Percentiles rank a stretch among this genome's conserved stretches.
phyloP scores from a whole-genome alignment of 345 rosid genomes.

The Turritis glabra region DNA sequence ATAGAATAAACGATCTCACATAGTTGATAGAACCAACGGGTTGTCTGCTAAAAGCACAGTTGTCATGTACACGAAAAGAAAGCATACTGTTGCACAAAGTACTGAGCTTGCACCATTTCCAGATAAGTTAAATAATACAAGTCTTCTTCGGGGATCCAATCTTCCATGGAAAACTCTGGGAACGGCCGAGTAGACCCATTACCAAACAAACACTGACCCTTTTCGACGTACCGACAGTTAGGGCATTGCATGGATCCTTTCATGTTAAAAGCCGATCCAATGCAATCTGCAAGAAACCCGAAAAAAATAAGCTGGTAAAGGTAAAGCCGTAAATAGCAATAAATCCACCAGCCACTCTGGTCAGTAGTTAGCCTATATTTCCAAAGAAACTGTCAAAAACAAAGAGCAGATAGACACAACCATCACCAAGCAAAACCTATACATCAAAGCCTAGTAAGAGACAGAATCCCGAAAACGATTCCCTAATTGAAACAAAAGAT shows the following conservation, averaged over 20 bases:
- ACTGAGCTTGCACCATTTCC: conserved; percentile 51
- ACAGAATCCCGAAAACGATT: too few relatives aligned
- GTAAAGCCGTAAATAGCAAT: background rate
- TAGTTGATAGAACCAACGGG: background rate
- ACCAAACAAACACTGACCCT: conserved; percentile 73
- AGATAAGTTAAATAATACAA: conserved; percentile 50
- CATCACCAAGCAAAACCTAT: too few relatives aligned
- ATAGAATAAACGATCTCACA: background rate
- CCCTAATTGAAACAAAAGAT: too few relatives aligned
- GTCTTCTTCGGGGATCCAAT: conserved; percentile 63
- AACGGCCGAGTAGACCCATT: conserved; percentile 53
- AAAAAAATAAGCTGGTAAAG: background rate
- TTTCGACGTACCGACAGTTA: conserved; percentile 70
- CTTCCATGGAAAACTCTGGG: conserved; percentile 64
- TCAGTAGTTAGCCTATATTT: too few relatives aligned
- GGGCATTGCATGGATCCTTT: conserved; percentile 89
- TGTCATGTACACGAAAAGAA: conserved; percentile 3
- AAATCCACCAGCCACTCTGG: background rate
- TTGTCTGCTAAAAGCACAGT: background rate
- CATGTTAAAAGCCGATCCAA: conserved; percentile 79
- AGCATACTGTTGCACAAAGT: background rate
- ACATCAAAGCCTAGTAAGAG: too few relatives aligned
- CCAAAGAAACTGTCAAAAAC: too few relatives aligned
- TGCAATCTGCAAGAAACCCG: conserved; percentile 58
- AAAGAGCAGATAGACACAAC: too few relatives aligned